A percentile compares a stretch with the other conserved stretches of the same genome.
Evolutionary conservation across 805 yeast species (phyloP).

Genomic region (Sungouiozyma ichnusensis): DNA sequence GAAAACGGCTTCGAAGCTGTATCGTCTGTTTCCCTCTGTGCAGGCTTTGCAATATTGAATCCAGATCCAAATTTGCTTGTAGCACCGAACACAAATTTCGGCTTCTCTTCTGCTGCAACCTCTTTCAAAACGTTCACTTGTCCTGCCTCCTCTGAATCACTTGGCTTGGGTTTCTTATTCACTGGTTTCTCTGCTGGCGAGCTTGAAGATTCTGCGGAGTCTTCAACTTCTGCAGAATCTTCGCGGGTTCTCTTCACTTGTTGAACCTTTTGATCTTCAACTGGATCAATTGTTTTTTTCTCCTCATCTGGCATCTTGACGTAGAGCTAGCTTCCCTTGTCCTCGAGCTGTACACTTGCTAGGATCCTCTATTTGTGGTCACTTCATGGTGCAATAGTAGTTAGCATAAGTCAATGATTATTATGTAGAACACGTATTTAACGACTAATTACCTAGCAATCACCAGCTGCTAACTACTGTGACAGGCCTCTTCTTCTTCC

Average conservation of each 20-base stretch:
- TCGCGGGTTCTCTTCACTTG: not conserved
- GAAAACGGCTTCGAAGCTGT: slow-evolving; percentile 25
- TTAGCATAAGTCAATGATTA: not conserved
- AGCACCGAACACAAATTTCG: slow-evolving; percentile 49
- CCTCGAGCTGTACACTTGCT: too few species aligned
- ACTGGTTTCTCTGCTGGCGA: not conserved
- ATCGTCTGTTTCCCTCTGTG: slow-evolving; percentile 1
- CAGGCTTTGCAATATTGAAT: slow-evolving; percentile 18
- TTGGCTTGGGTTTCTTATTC: not conserved
- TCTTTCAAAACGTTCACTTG: not conserved
- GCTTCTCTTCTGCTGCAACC: slow-evolving; percentile 12
- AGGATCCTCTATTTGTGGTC: too few species aligned
- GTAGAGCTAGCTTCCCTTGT: too few species aligned
- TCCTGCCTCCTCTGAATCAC: not conserved
- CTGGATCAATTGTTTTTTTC: not conserved
- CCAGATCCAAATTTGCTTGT: slow-evolving; percentile 39
- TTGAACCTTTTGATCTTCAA: too few species aligned
- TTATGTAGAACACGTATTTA: not conserved
- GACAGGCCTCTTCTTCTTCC: slow-evolving; percentile 23
- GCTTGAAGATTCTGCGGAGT: not conserved
- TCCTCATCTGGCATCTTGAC: not conserved
- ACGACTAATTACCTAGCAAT: not conserved
- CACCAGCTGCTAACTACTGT: slow-evolving; percentile 26
- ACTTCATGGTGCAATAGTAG: too few species aligned
- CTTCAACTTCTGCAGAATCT: not conserved